These are phyloP conservation scores for Protomyces macrosporus DNA, from an alignment of 1,139 yeast species.

Conservation along the genomic window DNA sequence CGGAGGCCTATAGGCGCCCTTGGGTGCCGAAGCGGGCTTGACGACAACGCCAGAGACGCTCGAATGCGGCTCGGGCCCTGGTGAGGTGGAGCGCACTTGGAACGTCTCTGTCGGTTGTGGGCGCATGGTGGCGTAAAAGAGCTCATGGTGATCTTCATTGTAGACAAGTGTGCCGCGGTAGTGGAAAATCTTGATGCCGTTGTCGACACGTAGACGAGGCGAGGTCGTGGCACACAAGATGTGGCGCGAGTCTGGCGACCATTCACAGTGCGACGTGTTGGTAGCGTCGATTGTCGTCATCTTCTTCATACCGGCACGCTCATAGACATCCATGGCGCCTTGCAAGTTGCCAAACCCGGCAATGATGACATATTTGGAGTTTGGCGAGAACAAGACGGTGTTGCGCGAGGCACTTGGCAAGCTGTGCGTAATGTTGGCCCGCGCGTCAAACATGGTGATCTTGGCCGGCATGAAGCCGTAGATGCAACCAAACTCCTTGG, in stretches of 20 bases:
- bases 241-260: slow-evolving; percentile 98
- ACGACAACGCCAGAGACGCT: slow-evolving; percentile 47
- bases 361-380: slow-evolving; percentile 80
- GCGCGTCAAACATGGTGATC: slow-evolving; percentile 87
- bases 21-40: slow-evolving; percentile 47
- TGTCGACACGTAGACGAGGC: slow-evolving; percentile 94
- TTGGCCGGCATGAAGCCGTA: slow-evolving; percentile 97
- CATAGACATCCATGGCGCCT: slow-evolving; percentile 92
- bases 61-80: slow-evolving; percentile 62
- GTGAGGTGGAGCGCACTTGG: slow-evolving; percentile 54
- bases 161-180: slow-evolving; percentile 76
- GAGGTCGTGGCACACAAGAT: slow-evolving; percentile 94
- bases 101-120: slow-evolving; percentile 58
- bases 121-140: slow-evolving; percentile 67
- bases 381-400: slow-evolving; percentile 87
- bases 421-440: slow-evolving; percentile 81
- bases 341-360: slow-evolving; percentile 98
- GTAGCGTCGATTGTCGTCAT: slow-evolving; percentile 82
- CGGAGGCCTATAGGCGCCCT: slow-evolving; percentile 92
- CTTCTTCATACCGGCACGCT: slow-evolving; percentile 78
- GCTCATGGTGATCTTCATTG: slow-evolving; percentile 72
- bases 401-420: slow-evolving; percentile 86
- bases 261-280: slow-evolving; percentile 89
- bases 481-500: slow-evolving; percentile 93
- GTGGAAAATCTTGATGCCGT: slow-evolving; percentile 92